phyloP scores from a whole-genome alignment of 768 basidiomycete genomes.

The Sporobolomyces roseus region DNA sequence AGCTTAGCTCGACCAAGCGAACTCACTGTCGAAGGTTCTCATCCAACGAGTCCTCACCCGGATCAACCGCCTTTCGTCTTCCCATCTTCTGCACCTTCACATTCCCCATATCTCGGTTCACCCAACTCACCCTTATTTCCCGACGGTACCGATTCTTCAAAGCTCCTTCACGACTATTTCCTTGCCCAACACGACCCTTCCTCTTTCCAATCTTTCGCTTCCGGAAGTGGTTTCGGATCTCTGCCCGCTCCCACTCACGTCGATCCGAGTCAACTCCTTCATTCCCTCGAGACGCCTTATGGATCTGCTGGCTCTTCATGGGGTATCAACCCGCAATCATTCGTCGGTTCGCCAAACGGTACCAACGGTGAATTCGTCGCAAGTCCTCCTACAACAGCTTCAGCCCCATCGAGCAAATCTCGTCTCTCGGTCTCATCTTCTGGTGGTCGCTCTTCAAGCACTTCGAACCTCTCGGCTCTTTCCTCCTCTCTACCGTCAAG shows the following conservation, averaged over 20 bases:
- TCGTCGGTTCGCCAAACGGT: conserved; percentile 15
- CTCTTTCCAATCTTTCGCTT: conserved; percentile 22
- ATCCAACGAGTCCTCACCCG: conserved; percentile 9
- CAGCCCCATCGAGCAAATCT: not conserved
- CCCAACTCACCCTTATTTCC: conserved; percentile 24
- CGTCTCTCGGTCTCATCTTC: not conserved
- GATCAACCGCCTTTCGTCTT: conserved; percentile 4
- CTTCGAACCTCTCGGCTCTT: not conserved
- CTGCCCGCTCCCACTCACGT: conserved; percentile 27
- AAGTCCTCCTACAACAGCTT: not conserved
- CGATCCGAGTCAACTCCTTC: conserved; percentile 33
- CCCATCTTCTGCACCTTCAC: conserved; percentile 24
- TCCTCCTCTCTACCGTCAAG: conserved; percentile 9
- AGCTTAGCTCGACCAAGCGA: conserved; percentile 26
- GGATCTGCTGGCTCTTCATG: conserved; percentile 24
- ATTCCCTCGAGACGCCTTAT: conserved; percentile 1
- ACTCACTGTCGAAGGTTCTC: not conserved
- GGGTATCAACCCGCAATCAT: conserved; percentile 14
- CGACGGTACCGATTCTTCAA: conserved; percentile 16
- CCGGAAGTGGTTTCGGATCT: conserved; percentile 11
- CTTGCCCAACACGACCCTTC: conserved; percentile 4
- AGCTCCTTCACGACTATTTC: conserved; percentile 41
- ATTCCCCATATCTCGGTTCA: conserved; percentile 21
- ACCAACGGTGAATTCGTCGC: not conserved
- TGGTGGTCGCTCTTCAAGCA: conserved; percentile 8